Evolutionary conservation across 2,329 filamentous ascomycete species (phyloP).

Genomic region (Sarocladium oryzae): DNA sequence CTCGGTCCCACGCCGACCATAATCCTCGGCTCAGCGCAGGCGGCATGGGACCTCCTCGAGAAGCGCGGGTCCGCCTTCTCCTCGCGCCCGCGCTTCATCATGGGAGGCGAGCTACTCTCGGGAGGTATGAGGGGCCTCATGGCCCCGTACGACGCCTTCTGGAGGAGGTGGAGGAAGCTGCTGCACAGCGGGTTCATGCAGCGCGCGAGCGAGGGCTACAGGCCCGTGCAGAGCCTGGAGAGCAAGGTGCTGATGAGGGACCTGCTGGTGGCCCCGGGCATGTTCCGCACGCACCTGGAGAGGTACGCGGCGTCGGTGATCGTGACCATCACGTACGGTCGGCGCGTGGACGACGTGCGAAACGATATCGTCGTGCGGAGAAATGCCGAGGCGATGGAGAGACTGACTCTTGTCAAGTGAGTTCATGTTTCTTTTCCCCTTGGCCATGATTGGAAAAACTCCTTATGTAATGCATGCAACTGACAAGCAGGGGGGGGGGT

Average conservation of each 20-base stretch:
- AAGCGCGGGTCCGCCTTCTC: slow-evolving; percentile 36
- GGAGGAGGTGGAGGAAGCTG: slow-evolving; percentile 36
- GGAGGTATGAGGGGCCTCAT: slow-evolving; percentile 35
- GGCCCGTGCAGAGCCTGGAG: slow-evolving; percentile 34
- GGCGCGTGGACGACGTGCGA: slow-evolving; percentile 17
- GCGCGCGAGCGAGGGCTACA: slow-evolving; percentile 34
- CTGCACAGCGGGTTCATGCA: slow-evolving; percentile 38
- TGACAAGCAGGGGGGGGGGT: no score
- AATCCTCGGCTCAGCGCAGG: slow-evolving; percentile 33
- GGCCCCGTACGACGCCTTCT: slow-evolving; percentile 34
- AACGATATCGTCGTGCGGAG: slow-evolving; percentile 30
- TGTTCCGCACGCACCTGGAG: slow-evolving; percentile 16
- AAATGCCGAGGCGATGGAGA: slow-evolving; percentile 35
- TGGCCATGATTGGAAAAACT: background rate
- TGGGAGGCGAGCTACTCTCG: slow-evolving; percentile 36
- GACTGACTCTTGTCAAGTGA: slow-evolving; percentile 36
- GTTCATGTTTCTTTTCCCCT: slow-evolving; percentile 11
- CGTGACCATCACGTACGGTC: slow-evolving; percentile 35
- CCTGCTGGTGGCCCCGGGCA: slow-evolving; percentile 22
- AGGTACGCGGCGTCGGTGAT: slow-evolving; percentile 32
- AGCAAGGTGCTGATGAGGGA: slow-evolving; percentile 33
- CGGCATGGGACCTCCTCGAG: slow-evolving; percentile 37
- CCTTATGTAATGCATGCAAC: no score
- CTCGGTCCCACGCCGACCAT: slow-evolving; percentile 35
- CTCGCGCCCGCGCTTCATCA: slow-evolving; percentile 38